Base-by-base conservation (phyloP, 192 early-diverging fungal genomes). In the Mortierella hygrophila region DNA sequence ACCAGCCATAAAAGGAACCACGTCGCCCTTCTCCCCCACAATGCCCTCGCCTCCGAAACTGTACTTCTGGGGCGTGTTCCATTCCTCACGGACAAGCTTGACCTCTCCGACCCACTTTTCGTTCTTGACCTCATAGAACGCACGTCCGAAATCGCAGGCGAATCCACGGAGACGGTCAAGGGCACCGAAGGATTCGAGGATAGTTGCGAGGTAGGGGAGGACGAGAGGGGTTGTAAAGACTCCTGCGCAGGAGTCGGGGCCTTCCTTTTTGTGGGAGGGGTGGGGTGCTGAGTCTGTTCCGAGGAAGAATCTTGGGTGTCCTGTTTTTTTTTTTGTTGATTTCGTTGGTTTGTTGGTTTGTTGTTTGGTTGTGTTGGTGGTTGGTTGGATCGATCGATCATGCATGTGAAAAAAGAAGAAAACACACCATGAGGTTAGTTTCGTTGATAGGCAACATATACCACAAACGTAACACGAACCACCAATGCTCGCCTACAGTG, bases 241-340 rank as follows among this genome's bases (percentile, higher is more conserved):
- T 70, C 98, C 98, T 6, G 98, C 98, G 69, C 91, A 93, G 6
- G 97, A 92, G 9, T 91, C 90, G 18, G 94, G 92, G 32, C 93
- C 93, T 85, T 99, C 97, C 88, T 99, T 99, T 68, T 91, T 90
- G 68, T 92, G 89, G 11, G 94, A 94, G 20, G 97, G 97, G 74
- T 99, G 98, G 32, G 98, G 98, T 1, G 98, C 98, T 6, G 96
- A 97, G 81, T 99, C 98, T 41, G 97, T 98, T 29, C 98, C 98
- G 16, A 99, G 89, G 92, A 99, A 99, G 93, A 99, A 99, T 3
- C 97, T 92, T 21, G 97, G 97, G 82, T 98, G 98, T 29, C 96
- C 95, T 90, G 23, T 70, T 57, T 72, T 26, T 35, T 47, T 32
- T 72, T 20, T 10, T 49, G n/a, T 42, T 69, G 37, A 18, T 18